Evolutionary conservation across 2,329 filamentous ascomycete genomes (phyloP).

Genomic region (Chaetomium sp.): DNA sequence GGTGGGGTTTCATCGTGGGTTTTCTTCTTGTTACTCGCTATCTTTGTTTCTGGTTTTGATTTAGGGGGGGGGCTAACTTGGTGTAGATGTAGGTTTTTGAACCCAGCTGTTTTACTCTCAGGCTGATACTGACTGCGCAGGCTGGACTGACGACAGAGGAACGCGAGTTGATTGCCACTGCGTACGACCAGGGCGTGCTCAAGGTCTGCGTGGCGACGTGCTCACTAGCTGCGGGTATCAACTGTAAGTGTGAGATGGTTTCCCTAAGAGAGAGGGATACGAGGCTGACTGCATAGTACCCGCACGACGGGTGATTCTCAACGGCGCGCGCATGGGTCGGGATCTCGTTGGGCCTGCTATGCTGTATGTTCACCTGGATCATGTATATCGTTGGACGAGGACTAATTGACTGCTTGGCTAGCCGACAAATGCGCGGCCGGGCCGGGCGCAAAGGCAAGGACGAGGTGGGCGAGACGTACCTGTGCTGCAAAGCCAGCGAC

Average conservation of each 20-base stretch:
- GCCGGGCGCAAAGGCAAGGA: slow-evolving; percentile 75
- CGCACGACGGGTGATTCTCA: slow-evolving; percentile 67
- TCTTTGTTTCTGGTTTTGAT: no score
- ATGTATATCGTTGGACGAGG: no score
- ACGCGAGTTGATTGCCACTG: slow-evolving; percentile 61
- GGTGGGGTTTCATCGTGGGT: slow-evolving; percentile 66
- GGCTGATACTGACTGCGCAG: slow-evolving; percentile 28
- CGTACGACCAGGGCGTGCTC: slow-evolving; percentile 61
- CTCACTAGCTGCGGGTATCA: slow-evolving; percentile 77
- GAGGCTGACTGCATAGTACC: slow-evolving; percentile 35
- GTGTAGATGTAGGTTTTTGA: slow-evolving; percentile 32
- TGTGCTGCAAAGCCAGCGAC: slow-evolving; percentile 64
- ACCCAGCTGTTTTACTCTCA: background rate
- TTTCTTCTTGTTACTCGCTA: background rate
- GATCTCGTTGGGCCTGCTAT: slow-evolving; percentile 73
- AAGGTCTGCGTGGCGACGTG: slow-evolving; percentile 72
- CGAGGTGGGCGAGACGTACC: slow-evolving; percentile 68
- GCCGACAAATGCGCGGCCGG: slow-evolving; percentile 69
- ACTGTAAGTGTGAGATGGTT: slow-evolving; percentile 31
- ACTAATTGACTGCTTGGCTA: background rate
- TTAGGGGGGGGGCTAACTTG: no score
- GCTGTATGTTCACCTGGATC: slow-evolving; percentile 36
- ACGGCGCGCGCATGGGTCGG: slow-evolving; percentile 68
- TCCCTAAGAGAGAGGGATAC: background rate
- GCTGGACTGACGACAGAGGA: slow-evolving; percentile 69